phyloP scores from a whole-genome alignment of 345 rosid genomes.

The sweet orange (Citrus sinensis) region DNA sequence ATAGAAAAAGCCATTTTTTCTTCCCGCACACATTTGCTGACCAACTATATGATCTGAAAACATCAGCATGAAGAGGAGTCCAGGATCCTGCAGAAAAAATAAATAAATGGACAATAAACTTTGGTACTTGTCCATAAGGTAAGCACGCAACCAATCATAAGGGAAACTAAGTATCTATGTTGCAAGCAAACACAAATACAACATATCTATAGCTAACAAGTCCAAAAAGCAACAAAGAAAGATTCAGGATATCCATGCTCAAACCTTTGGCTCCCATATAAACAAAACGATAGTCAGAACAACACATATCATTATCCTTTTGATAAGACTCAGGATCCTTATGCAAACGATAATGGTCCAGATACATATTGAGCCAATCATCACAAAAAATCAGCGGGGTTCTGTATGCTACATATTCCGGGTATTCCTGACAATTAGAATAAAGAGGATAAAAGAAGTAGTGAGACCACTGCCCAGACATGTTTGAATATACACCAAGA shows the following conservation, averaged over 20 bases:
- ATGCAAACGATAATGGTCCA: slow-evolving; percentile 71
- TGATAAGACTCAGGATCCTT: slow-evolving; percentile 40
- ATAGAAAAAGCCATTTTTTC: slow-evolving; percentile 78
- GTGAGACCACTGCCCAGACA: slow-evolving; percentile 4
- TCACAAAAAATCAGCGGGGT: slow-evolving; percentile 63
- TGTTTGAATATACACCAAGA: slow-evolving; percentile 6
- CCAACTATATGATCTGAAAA: slow-evolving; percentile 94
- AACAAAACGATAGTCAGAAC: slow-evolving; percentile 95
- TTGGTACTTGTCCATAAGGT: slow-evolving; percentile 8
- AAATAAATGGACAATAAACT: background rate
- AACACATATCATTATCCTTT: slow-evolving; percentile 58
- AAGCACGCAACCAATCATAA: slow-evolving; percentile 21
- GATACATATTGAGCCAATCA: slow-evolving; percentile 92
- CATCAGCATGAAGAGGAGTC: slow-evolving; percentile 98
- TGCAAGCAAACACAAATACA: slow-evolving; percentile 1
- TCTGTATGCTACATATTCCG: slow-evolving; percentile 64
- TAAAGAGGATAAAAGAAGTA: slow-evolving; percentile 20
- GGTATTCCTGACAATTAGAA: slow-evolving; percentile 72
- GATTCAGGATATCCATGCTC: slow-evolving; percentile 17
- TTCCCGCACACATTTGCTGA: slow-evolving; percentile 91
- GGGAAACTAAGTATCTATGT: background rate
- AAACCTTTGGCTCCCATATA: slow-evolving; percentile 95
- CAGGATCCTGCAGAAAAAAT: slow-evolving; percentile 72
- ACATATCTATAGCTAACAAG: slow-evolving; percentile 4
- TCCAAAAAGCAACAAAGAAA: background rate